Conservation (phyloP, 441 rosid genomes). For the Hura crepitans region DNA sequence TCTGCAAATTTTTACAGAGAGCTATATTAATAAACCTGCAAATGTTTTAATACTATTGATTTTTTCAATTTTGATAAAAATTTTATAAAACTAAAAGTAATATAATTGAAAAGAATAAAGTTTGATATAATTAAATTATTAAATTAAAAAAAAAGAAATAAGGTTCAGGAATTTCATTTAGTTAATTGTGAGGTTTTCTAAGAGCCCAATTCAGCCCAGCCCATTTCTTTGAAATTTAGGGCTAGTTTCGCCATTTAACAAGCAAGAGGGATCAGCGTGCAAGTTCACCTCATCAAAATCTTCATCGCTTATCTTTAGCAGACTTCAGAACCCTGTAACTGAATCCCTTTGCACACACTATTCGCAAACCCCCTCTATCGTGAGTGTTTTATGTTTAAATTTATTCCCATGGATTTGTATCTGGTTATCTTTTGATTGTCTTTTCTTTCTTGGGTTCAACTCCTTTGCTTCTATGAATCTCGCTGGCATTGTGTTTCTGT, state of each 20-base stretch:
- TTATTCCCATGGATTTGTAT: neutral
- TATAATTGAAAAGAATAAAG: too few species aligned
- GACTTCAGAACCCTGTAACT: constrained; percentile 12
- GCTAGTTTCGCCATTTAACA: neutral
- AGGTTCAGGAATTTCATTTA: too few species aligned
- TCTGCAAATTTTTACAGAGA: too few species aligned
- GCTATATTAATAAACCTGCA: too few species aligned
- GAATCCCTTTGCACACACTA: neutral
- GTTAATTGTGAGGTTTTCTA: too few species aligned
- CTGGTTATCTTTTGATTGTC: neutral
- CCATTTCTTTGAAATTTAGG: neutral
- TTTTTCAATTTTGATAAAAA: too few species aligned
- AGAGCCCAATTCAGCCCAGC: neutral
- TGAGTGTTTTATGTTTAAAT: neutral
- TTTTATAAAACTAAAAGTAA: too few species aligned
- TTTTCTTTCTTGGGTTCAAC: neutral
- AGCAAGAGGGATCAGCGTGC: neutral
- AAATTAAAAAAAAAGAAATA: too few species aligned
- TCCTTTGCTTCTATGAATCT: neutral
- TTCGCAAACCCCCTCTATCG: neutral
- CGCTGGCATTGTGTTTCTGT: neutral
- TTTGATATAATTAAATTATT: too few species aligned
- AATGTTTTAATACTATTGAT: too few species aligned
- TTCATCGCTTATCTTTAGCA: neutral
- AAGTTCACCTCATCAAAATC: neutral